phyloP scores from a whole-genome alignment of 768 basidiomycete genomes.

The Albatrellus ellisii region DNA sequence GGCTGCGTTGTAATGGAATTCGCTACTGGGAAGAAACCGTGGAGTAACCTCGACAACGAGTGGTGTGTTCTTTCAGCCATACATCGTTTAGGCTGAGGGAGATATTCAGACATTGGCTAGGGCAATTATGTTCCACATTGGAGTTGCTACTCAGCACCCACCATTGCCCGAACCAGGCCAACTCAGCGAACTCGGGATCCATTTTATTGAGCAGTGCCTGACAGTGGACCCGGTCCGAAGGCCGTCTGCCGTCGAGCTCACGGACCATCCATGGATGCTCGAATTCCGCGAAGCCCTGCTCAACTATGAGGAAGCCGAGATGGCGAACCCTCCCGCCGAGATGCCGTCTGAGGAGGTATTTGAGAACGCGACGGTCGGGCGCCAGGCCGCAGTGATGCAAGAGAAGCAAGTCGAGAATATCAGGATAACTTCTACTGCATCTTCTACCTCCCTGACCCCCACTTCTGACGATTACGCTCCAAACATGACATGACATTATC shows the following conservation, averaged over 20 bases:
- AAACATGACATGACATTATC: too few species aligned
- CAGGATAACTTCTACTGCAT: slow-evolving; percentile 35
- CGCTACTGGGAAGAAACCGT: slow-evolving; percentile 93
- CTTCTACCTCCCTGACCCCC: slow-evolving; percentile 21
- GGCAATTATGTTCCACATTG: slow-evolving; percentile 99
- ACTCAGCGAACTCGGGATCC: slow-evolving; percentile 79
- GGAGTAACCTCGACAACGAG: slow-evolving; percentile 98
- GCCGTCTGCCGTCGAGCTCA: slow-evolving; percentile 74
- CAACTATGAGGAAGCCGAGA: slow-evolving; percentile 54
- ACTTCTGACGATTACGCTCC: slow-evolving; percentile 12
- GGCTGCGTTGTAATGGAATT: slow-evolving; percentile 97
- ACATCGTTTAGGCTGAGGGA: too few species aligned
- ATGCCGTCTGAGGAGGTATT: slow-evolving; percentile 35
- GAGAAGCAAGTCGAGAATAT: slow-evolving; percentile 51
- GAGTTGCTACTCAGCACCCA: slow-evolving; percentile 92
- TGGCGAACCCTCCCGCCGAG: slow-evolving; percentile 33
- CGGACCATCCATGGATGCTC: slow-evolving; percentile 84
- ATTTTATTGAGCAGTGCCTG: slow-evolving; percentile 87
- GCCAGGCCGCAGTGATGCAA: slow-evolving; percentile 41
- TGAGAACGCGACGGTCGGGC: slow-evolving; percentile 38
- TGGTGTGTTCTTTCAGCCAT: slow-evolving; percentile 41
- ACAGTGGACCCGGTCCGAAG: slow-evolving; percentile 75
- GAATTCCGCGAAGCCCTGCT: slow-evolving; percentile 62
- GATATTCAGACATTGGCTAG: slow-evolving; percentile 33
- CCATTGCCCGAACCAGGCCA: slow-evolving; percentile 87